A percentile compares a stretch with the other conserved stretches of the same genome.
These are phyloP conservation scores for Hawksworthiomyces lignivorus DNA, from an alignment of 2,329 filamentous ascomycete species.

Conservation along the genomic window DNA sequence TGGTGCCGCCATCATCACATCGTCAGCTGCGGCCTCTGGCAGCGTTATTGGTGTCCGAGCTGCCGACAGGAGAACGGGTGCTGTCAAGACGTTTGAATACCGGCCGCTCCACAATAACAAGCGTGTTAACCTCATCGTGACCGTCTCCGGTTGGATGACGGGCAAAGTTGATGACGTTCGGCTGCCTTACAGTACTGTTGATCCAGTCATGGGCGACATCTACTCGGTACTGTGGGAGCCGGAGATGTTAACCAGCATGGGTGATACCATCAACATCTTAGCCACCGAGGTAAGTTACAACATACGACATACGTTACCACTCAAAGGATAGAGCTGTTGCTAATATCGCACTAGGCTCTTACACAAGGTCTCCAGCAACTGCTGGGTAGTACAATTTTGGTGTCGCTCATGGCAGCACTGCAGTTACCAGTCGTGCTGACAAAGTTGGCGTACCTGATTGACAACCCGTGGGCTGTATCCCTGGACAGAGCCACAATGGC, in stretches of 20 bases:
- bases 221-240: conserved; percentile 98
- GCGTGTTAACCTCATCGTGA: conserved; percentile 89
- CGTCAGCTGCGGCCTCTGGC: conserved; percentile 76
- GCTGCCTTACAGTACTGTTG: conserved; percentile 89
- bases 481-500: conserved; percentile 81
- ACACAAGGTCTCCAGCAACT: conserved; percentile 96
- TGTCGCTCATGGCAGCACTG: conserved; percentile 84
- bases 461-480: conserved; percentile 98
- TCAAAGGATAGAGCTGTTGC: too few species aligned
- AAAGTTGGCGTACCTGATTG: conserved; percentile 91
- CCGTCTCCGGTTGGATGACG: conserved; percentile 96
- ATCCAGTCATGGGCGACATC: conserved; percentile 95
- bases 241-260: conserved; percentile 95
- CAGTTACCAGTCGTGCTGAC: conserved; percentile 88
- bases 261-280: conserved; percentile 96
- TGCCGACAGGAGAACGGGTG: conserved; percentile 78
- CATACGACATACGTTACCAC: background rate
- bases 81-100: conserved; percentile 95
- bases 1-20: conserved; percentile 90
- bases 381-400: conserved; percentile 79
- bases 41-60: conserved; percentile 79
- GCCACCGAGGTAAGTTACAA: conserved; percentile 73
- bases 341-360: conserved; percentile 54
- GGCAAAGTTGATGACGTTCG: conserved; percentile 96
- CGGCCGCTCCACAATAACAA: conserved; percentile 97